These are phyloP conservation scores for Euryodendron excelsum DNA, from an alignment of 148 eudicot species.

Conservation along the genomic window DNA sequence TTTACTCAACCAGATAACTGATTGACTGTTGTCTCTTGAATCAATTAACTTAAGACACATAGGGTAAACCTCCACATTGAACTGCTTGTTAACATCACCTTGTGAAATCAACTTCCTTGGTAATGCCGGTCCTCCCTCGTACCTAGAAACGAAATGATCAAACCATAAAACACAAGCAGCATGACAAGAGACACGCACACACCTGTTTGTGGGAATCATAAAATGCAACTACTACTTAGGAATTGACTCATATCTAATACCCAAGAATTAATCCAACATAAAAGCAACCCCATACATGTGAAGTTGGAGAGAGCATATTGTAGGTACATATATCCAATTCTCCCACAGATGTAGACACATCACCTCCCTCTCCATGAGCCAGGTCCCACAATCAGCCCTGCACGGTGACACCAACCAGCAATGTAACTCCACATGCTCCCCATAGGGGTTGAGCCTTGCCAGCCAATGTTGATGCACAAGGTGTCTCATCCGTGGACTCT, in stretches of 20 bases:
- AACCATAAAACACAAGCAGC: conserved; percentile 9
- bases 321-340: too few relatives aligned
- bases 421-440: too few relatives aligned
- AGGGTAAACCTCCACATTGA: conserved; percentile 80
- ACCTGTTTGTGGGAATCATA: background rate
- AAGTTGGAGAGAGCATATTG: background rate
- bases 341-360: too few relatives aligned
- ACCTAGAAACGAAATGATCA: conserved; percentile 41
- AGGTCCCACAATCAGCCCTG: too few relatives aligned
- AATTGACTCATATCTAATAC: background rate
- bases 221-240: background rate
- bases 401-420: too few relatives aligned
- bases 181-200: background rate
- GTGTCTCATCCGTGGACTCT: too few relatives aligned
- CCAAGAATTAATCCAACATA: background rate
- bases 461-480: too few relatives aligned
- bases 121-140: conserved; percentile 88
- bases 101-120: conserved; percentile 76
- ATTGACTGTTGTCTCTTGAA: conserved; percentile 67
- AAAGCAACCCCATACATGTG: background rate
- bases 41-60: conserved; percentile 65
- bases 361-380: too few relatives aligned
- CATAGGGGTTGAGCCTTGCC: too few relatives aligned
- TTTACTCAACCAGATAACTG: conserved; percentile 62
- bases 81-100: conserved; percentile 62